phyloP scores from a whole-genome alignment of 2,329 filamentous ascomycete genomes.

The Beauveria sp. region DNA sequence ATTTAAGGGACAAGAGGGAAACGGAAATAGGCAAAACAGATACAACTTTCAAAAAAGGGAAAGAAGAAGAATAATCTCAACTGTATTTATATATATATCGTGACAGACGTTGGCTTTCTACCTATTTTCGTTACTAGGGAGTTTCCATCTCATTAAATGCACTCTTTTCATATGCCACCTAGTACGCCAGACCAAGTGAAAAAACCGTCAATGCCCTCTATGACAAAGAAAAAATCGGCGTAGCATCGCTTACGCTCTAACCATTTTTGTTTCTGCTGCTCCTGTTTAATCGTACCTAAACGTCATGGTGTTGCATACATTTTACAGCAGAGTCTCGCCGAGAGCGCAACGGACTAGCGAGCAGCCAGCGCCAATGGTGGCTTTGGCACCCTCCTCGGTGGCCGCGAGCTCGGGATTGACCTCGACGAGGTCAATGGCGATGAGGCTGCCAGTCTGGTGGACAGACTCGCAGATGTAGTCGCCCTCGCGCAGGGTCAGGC shows the following conservation, averaged over 20 bases:
- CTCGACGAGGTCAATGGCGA: constrained; percentile 77
- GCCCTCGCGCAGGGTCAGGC: constrained; percentile 86
- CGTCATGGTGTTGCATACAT: neutral
- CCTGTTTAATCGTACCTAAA: neutral
- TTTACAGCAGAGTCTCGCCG: constrained; percentile 77
- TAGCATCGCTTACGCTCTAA: constrained; percentile 6
- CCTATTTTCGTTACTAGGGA: constrained; percentile 9
- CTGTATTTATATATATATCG: constrained; percentile 2
- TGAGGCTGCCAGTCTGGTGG: constrained; percentile 68
- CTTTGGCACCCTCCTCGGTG: constrained; percentile 59
- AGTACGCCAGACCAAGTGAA: constrained; percentile 7
- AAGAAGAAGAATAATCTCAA: neutral
- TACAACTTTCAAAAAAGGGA: neutral
- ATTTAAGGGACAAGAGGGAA: neutral
- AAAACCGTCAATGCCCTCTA: constrained; percentile 5
- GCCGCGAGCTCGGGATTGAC: constrained; percentile 67
- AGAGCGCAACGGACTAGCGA: constrained; percentile 86
- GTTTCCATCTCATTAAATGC: constrained; percentile 8
- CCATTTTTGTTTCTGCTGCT: neutral
- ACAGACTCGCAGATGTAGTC: constrained; percentile 93
- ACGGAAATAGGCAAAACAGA: neutral
- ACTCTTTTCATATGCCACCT: constrained; percentile 7
- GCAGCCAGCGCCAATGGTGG: constrained; percentile 86
- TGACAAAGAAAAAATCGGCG: neutral
- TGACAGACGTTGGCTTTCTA: constrained; percentile 6